Conservation (phyloP, 1,139 yeast species). For the Petasospora rhodanensis region DNA sequence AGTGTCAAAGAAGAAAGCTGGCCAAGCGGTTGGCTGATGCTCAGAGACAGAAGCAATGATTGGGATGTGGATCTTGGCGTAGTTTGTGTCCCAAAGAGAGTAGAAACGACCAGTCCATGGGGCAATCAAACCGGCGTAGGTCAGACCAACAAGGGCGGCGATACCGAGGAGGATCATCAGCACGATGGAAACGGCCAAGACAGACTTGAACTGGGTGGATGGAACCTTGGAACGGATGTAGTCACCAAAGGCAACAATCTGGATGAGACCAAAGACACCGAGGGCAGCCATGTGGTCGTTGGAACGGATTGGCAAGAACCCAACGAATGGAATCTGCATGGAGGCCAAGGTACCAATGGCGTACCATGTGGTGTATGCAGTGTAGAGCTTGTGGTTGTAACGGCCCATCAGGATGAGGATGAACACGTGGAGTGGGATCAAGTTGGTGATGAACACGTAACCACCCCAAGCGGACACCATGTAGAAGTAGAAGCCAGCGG, state of each 20-base stretch:
- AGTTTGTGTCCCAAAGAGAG: conserved; percentile 96
- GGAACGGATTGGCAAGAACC: conserved; percentile 93
- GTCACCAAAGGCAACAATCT: conserved; percentile 82
- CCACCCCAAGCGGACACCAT: conserved; percentile 99
- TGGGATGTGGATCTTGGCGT: conserved; percentile 97
- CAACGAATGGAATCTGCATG: conserved; percentile 99
- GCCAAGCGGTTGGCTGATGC: conserved; percentile 99
- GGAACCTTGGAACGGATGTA: conserved; percentile 75
- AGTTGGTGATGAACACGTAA: conserved; percentile 94
- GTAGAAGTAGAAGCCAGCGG: conserved; percentile 90
- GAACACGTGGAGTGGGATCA: conserved; percentile 93
- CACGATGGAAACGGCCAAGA: conserved; percentile 58
- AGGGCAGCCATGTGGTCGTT: conserved; percentile 98
- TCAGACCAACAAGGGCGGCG: conserved; percentile 68
- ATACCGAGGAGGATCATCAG: conserved; percentile 59
- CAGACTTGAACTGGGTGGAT: conserved; percentile 67
- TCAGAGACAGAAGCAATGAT: conserved; percentile 98
- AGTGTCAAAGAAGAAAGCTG: conserved; percentile 93
- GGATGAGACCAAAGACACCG: conserved; percentile 94
- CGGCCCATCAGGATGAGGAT: conserved; percentile 93
- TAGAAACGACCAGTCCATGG: conserved; percentile 99
- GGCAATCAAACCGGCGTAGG: conserved; percentile 90
- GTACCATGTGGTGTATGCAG: conserved; percentile 96
- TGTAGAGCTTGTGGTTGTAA: conserved; percentile 74
- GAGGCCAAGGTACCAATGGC: conserved; percentile 94